Conservation (phyloP, 805 yeast genomes). For the Yamadazyma scolyti region DNA sequence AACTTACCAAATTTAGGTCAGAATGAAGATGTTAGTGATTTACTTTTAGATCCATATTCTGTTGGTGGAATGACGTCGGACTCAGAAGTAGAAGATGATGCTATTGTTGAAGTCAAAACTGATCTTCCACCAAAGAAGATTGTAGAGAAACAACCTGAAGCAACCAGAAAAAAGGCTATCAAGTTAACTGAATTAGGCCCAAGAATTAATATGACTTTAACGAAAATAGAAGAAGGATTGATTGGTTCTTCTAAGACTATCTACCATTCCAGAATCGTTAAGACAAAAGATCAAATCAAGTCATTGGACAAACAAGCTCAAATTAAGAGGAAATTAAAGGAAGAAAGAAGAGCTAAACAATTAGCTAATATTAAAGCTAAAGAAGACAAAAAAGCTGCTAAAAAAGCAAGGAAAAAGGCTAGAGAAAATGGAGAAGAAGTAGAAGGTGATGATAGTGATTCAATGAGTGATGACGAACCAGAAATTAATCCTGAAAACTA, state of each 20-base stretch:
- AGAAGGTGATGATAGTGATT: constrained; percentile 17
- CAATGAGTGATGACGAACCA: constrained; percentile 21
- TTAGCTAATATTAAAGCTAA: constrained; percentile 73
- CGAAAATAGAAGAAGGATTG: constrained; percentile 86
- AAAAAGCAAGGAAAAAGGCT: constrained; percentile 63
- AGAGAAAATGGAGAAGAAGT: constrained; percentile 35
- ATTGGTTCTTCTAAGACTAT: constrained; percentile 84
- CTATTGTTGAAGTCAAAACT: constrained; percentile 57
- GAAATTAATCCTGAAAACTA: constrained; percentile 42
- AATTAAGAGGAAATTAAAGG: constrained; percentile 57
- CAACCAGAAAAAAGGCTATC: constrained; percentile 70
- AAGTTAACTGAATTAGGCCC: constrained; percentile 94
- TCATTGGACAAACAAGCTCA: constrained; percentile 67
- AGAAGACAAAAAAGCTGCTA: constrained; percentile 68
- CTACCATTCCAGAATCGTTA: constrained; percentile 69
- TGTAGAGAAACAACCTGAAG: constrained; percentile 15
- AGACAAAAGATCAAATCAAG: constrained; percentile 57
- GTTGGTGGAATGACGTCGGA: constrained; percentile 82
- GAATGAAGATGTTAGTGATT: constrained; percentile 75
- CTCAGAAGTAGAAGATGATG: constrained; percentile 92
- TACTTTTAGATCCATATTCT: constrained; percentile 78
- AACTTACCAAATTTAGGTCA: constrained; percentile 65
- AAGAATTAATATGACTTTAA: constrained; percentile 66
- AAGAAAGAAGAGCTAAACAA: constrained; percentile 72
- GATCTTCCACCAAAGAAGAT: constrained; percentile 14